A percentile compares a stretch with the other conserved stretches of the same genome.
Conservation (phyloP, 306 rosid genomes). For the Fagus sylvatica region DNA sequence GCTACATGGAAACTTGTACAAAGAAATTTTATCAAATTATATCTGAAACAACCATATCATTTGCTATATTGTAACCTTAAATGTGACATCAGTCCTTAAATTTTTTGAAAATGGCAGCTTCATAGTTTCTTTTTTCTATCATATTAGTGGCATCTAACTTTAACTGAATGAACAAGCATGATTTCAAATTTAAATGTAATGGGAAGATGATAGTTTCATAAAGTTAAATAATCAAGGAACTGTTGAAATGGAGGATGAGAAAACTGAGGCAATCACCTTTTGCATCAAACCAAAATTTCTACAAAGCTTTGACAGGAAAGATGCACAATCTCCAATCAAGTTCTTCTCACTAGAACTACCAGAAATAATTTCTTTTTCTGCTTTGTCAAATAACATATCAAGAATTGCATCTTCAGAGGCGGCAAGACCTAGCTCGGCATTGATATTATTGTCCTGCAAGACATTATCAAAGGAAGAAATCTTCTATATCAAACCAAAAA, state of each 20-base stretch:
- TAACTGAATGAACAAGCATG: not conserved
- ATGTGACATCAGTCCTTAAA: conserved; percentile 4
- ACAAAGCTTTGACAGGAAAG: conserved; percentile 83
- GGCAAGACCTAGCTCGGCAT: conserved; percentile 86
- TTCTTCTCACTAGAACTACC: conserved; percentile 62
- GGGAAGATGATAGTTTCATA: not conserved
- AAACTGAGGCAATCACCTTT: conserved; percentile 55
- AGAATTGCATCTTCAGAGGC: conserved; percentile 92
- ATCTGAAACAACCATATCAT: not conserved
- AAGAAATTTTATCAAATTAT: not conserved
- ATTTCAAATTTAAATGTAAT: not conserved
- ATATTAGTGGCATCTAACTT: not conserved
- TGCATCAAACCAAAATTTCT: conserved; percentile 84
- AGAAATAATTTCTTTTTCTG: conserved; percentile 86
- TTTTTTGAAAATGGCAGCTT: not conserved
- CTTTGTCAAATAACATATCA: conserved; percentile 78
- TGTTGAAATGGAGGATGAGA: conserved; percentile 9
- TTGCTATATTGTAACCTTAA: not conserved
- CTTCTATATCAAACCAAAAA: not conserved
- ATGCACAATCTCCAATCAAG: conserved; percentile 75
- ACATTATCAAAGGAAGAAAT: conserved; percentile 10
- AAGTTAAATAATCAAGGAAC: not conserved
- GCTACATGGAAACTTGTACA: not conserved
- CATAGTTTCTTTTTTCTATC: not conserved
- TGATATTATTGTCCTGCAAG: conserved; percentile 74